Conservation (phyloP, 2,329 filamentous ascomycete genomes). For the Calonectria ilicicola region DNA sequence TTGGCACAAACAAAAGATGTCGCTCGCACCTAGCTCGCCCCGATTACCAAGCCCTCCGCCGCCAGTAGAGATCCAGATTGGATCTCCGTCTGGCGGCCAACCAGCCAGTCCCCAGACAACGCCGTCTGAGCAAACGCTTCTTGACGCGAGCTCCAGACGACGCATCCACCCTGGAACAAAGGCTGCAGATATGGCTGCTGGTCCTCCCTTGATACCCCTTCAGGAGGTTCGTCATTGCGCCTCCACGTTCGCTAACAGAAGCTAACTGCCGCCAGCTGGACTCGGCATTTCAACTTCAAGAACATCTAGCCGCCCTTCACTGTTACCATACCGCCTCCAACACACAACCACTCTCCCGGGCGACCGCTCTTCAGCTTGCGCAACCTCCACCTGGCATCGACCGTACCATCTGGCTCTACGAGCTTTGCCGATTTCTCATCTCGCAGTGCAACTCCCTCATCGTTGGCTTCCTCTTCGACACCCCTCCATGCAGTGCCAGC, state of each 20-base stretch:
- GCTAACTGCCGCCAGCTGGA: slow-evolving; percentile 75
- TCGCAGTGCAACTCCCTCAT: slow-evolving; percentile 94
- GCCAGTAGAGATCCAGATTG: slow-evolving; percentile 93
- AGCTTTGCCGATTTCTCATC: slow-evolving; percentile 95
- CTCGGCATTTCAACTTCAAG: slow-evolving; percentile 96
- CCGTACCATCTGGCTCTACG: slow-evolving; percentile 94
- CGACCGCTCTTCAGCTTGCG: slow-evolving; percentile 80
- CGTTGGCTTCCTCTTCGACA: slow-evolving; percentile 91
- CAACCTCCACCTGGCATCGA: slow-evolving; percentile 86
- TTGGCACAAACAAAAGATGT: slow-evolving; percentile 55
- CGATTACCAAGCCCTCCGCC: slow-evolving; percentile 95
- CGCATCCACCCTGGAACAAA: slow-evolving; percentile 94
- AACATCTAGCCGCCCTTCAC: slow-evolving; percentile 94
- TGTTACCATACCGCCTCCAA: slow-evolving; percentile 79
- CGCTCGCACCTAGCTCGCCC: slow-evolving; percentile 81
- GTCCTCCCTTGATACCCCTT: slow-evolving; percentile 87
- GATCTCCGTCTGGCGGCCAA: slow-evolving; percentile 75
- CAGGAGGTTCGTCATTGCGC: slow-evolving; percentile 73
- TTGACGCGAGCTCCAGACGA: slow-evolving; percentile 81
- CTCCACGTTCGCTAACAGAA: slow-evolving; percentile 1
- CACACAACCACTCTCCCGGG: slow-evolving; percentile 78
- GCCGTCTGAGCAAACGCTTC: slow-evolving; percentile 72
- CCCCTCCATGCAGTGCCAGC: slow-evolving; percentile 85
- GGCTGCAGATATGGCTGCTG: slow-evolving; percentile 91
- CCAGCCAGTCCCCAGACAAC: slow-evolving; percentile 67